Conservation (phyloP, 2,329 filamentous ascomycete species). For the Sphaerulina populicola region DNA sequence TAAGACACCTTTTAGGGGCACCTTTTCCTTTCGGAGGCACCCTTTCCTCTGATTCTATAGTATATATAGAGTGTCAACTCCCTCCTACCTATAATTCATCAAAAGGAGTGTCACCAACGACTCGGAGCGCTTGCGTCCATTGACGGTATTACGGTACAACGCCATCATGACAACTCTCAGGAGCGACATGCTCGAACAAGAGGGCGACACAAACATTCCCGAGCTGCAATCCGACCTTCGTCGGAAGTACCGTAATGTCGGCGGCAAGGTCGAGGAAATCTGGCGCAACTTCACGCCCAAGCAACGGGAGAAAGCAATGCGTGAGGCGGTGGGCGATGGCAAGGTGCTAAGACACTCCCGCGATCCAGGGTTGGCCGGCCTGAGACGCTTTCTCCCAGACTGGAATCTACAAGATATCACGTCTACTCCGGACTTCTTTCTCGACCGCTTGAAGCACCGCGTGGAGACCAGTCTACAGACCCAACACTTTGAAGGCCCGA, state of each 20-base stretch:
- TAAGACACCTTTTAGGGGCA: too few species aligned
- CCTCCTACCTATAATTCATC: too few species aligned
- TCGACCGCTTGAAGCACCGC: constrained; percentile 13
- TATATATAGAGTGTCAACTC: too few species aligned
- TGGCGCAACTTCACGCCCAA: constrained; percentile 16
- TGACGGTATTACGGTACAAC: not conserved
- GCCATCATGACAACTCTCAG: not conserved
- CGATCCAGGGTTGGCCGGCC: constrained; percentile 7
- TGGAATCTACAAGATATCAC: constrained; percentile 17
- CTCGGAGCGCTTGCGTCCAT: too few species aligned
- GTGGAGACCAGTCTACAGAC: constrained; percentile 4
- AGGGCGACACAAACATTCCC: constrained; percentile 10
- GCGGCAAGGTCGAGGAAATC: constrained; percentile 8
- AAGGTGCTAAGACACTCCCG: constrained; percentile 8
- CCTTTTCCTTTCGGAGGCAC: too few species aligned
- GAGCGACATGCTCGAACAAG: constrained; percentile 1
- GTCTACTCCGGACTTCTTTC: constrained; percentile 11
- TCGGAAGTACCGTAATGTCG: constrained; percentile 18
- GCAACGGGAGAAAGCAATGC: constrained; percentile 16
- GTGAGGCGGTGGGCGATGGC: constrained; percentile 9
- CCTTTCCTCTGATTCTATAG: too few species aligned
- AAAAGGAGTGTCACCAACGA: too few species aligned
- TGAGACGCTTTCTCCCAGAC: constrained; percentile 9
- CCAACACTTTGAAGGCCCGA: constrained; percentile 11
- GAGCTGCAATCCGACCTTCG: constrained; percentile 13